Evolutionary conservation across 2,329 filamentous ascomycete genomes (phyloP).

Genomic region (Ramularia endophylla): DNA sequence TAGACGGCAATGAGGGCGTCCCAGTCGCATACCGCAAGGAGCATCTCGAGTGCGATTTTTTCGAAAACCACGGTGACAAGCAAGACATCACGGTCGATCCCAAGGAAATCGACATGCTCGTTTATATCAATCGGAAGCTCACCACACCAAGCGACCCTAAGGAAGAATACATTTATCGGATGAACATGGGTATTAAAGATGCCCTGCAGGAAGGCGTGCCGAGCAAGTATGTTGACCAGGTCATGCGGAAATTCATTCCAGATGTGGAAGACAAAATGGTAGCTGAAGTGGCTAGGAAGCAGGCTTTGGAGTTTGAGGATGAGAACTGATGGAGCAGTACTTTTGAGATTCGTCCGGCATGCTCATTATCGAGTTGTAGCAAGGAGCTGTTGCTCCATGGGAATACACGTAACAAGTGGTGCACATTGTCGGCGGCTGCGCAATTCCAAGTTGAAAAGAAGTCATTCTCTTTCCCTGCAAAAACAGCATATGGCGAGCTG

Average conservation of each 20-base stretch:
- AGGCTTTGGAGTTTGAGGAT: constrained; percentile 31
- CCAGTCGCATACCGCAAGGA: constrained; percentile 56
- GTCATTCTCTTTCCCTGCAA: no score
- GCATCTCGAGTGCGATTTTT: constrained; percentile 40
- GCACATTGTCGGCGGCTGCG: no score
- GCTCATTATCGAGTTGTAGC: no score
- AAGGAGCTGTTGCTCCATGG: no score
- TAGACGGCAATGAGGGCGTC: constrained; percentile 59
- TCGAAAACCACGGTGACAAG: constrained; percentile 23
- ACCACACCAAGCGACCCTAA: constrained; percentile 38
- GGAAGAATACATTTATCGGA: constrained; percentile 56
- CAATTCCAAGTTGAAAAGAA: no score
- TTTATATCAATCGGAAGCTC: constrained; percentile 53
- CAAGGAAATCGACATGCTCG: constrained; percentile 40
- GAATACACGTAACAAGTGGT: no score
- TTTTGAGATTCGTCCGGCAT: no score
- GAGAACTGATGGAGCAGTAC: constrained; percentile 5
- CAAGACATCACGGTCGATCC: constrained; percentile 23
- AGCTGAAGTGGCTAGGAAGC: constrained; percentile 31
- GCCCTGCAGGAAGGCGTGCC: constrained; percentile 51
- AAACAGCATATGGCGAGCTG: no score
- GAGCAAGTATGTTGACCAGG: constrained; percentile 47
- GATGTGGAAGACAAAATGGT: constrained; percentile 23
- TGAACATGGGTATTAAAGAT: constrained; percentile 59
- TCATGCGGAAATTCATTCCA: constrained; percentile 50